phyloP scores from a whole-genome alignment of 768 basidiomycete species.

The Peribolospora baueri region DNA sequence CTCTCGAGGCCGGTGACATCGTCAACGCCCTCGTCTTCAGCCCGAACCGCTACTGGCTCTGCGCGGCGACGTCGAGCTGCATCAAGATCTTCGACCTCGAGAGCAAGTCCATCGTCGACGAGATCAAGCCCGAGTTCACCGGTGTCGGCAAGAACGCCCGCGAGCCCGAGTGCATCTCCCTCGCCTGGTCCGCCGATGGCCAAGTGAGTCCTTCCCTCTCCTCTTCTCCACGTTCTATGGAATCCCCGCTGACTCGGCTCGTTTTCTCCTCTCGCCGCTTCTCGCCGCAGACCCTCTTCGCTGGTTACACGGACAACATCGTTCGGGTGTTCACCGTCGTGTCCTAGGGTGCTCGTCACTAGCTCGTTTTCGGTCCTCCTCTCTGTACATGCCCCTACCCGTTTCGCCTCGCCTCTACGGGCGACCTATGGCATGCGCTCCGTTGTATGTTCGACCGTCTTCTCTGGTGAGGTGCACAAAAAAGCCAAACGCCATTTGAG shows the following conservation, averaged over 20 bases:
- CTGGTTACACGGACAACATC: slow-evolving; percentile 84
- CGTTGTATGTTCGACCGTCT: too few relatives aligned
- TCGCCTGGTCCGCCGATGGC: slow-evolving; percentile 96
- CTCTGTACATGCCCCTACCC: too few relatives aligned
- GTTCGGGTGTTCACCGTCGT: slow-evolving; percentile 79
- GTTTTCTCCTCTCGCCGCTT: too few relatives aligned
- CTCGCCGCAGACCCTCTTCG: slow-evolving; percentile 50
- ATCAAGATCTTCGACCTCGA: slow-evolving; percentile 99
- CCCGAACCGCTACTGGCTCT: slow-evolving; percentile 99
- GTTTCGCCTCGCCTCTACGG: too few relatives aligned
- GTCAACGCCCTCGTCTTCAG: slow-evolving; percentile 99
- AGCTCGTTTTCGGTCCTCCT: too few relatives aligned
- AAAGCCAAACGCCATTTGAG: too few relatives aligned
- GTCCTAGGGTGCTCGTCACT: neutral
- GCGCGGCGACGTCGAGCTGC: slow-evolving; percentile 86
- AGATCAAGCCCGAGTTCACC: slow-evolving; percentile 84
- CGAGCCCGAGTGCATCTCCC: slow-evolving; percentile 61
- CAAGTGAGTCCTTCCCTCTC: slow-evolving; percentile 14
- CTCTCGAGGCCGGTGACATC: slow-evolving; percentile 88
- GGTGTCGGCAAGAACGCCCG: slow-evolving; percentile 45
- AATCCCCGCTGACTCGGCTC: neutral
- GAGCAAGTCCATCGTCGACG: slow-evolving; percentile 97
- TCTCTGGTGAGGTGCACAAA: too few relatives aligned
- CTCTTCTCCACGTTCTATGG: neutral
- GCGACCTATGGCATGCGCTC: too few relatives aligned